A percentile compares a stretch with the other conserved stretches of the same genome.
Evolutionary conservation across 2,329 filamentous ascomycete genomes (phyloP).

Genomic region (Aspergillus sp.): DNA sequence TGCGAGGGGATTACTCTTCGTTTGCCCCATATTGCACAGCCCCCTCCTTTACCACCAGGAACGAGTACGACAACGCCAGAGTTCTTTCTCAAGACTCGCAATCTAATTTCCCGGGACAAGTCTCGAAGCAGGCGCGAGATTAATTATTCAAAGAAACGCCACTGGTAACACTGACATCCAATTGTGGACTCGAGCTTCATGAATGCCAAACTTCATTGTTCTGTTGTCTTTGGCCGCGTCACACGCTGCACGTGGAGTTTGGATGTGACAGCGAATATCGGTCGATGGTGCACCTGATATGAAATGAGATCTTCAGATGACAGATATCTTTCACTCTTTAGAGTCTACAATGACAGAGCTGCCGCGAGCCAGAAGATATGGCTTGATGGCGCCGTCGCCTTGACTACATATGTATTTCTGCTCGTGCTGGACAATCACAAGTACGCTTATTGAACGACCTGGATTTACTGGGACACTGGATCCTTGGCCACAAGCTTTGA

Average conservation of each 20-base stretch:
- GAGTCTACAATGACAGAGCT: not conserved
- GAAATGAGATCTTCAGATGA: not conserved
- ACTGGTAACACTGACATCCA: not conserved
- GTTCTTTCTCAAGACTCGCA: not conserved
- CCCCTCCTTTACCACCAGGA: not conserved
- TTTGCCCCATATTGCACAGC: slow-evolving; percentile 1
- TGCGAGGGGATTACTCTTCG: not conserved
- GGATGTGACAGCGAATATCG: not conserved
- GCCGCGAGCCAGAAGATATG: not conserved
- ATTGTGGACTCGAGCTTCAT: not conserved
- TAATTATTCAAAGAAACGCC: not conserved
- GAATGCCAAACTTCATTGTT: not conserved
- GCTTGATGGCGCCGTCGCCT: not conserved
- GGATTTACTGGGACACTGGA: not conserved
- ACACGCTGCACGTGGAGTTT: slow-evolving; percentile 4
- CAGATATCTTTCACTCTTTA: not conserved
- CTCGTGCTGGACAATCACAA: not conserved
- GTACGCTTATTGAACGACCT: no score
- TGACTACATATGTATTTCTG: not conserved
- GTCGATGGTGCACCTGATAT: not conserved
- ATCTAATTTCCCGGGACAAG: not conserved
- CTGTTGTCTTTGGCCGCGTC: not conserved
- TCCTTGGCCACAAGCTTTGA: not conserved
- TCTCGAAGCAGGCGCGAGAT: not conserved
- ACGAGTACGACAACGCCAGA: not conserved